Evolutionary conservation across 345 rosid species (phyloP), one percentile per base, ranked within the genome.

Genomic region (Arabis alpina): DNA sequence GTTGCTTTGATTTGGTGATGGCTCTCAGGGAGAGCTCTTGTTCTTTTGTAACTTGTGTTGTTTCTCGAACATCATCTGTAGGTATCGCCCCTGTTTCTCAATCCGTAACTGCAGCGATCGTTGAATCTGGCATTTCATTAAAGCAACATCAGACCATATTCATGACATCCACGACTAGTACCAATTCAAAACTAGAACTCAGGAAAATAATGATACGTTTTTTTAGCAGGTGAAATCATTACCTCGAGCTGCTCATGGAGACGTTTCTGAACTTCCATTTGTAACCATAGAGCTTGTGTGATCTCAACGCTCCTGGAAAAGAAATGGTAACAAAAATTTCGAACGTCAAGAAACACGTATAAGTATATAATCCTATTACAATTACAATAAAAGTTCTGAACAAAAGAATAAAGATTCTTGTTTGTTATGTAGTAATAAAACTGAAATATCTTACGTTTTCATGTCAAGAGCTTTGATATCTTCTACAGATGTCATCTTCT

Each of bases 241-340:
- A 93, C 97, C 98, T 93, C 98, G 60, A 93, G 97, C 78, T 93
- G 97, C 79, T 93, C 98, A 67, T 90, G 97, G 51, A 93, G 96
- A 67, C 70, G 92, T 83, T 93, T 93, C 79, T 90, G 96, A 73
- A 93, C 98, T 82, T 90, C 94, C 92, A 93, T 85, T 80, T 93
- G 98, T 85, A 93, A 66, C 51, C 88, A 80, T 78, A 93, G 71
- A 44, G 98, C 96, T 85, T 90, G 96, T 5, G 96, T 88, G 60
- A 77, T 77, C 30, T 66, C 76, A 45, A 60, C 63, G 61, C 80
- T 77, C 76, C 77, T 77, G 61, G 11, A 66, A 57, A 24, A 2
- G 12, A 65, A 43, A 27, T 9, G 4, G 40, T 40, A 43, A 28
- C 27, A 45, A 54, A 13, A 10, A 24, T 5, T 28, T 28, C 32